phyloP scores from a whole-genome alignment of 129 eudicot species.

The Ambrosia artemisiifolia region DNA sequence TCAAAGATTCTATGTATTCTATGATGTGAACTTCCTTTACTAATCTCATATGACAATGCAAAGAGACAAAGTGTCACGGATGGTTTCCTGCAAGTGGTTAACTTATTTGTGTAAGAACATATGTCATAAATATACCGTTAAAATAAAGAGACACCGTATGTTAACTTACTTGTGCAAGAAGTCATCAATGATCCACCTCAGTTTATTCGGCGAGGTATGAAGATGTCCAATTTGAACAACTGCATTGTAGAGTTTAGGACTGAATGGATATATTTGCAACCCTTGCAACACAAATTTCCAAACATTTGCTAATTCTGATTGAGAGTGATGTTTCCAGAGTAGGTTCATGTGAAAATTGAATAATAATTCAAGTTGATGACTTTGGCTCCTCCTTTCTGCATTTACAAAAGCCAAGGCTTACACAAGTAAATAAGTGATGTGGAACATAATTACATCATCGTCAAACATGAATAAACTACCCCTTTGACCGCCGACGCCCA shows the following conservation, averaged over 20 bases:
- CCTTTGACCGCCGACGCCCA: too few relatives aligned
- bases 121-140: neutral
- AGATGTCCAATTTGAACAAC: conserved; percentile 56
- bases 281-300: conserved; percentile 69
- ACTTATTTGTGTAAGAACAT: neutral
- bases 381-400: conserved; percentile 81
- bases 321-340: conserved; percentile 53
- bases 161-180: conserved; percentile 61
- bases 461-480: neutral
- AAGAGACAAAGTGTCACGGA: conserved; percentile 60
- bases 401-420: conserved; percentile 10
- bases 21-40: conserved; percentile 62
- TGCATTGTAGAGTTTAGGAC: conserved; percentile 48
- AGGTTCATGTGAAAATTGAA: conserved; percentile 59
- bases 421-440: neutral
- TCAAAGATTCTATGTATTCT: conserved; percentile 82
- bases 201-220: conserved; percentile 66
- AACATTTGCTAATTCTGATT: conserved; percentile 45
- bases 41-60: conserved; percentile 72
- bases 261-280: conserved; percentile 66
- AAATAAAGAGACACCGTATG: neutral
- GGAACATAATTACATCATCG: neutral
- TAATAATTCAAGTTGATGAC: conserved; percentile 65
- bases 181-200: conserved; percentile 74
- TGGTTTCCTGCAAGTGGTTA: conserved; percentile 60